phyloP scores from a whole-genome alignment of 2,329 filamentous ascomycete species.

The Penicillium psychrosexuale region DNA sequence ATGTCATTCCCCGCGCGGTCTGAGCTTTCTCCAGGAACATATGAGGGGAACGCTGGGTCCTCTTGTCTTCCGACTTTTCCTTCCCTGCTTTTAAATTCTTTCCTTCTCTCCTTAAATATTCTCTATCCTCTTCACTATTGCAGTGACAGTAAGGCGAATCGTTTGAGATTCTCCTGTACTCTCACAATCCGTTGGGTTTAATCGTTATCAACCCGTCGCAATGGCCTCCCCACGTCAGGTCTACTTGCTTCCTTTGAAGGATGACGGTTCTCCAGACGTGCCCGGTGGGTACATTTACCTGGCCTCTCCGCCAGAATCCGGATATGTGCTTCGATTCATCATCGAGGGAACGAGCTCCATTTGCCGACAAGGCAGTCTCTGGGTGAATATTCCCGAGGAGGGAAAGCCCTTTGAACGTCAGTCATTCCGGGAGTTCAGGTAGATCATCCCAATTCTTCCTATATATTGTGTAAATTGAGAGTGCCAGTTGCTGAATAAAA shows the following conservation, averaged over 20 bases:
- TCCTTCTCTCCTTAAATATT: neutral
- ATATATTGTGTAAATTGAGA: conserved; percentile 1
- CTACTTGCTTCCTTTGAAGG: conserved; percentile 85
- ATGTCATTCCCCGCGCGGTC: conserved; percentile 11
- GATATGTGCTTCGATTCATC: conserved; percentile 78
- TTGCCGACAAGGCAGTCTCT: conserved; percentile 88
- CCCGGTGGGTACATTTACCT: conserved; percentile 89
- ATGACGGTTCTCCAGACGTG: conserved; percentile 87
- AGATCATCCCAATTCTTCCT: conserved; percentile 32
- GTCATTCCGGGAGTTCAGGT: conserved; percentile 87
- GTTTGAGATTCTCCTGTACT: conserved; percentile 1
- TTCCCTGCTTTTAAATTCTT: conserved; percentile 4
- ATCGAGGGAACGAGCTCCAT: conserved; percentile 95
- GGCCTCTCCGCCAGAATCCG: conserved; percentile 68
- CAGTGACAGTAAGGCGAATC: conserved; percentile 6
- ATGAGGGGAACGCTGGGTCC: conserved; percentile 9
- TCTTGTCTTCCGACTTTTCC: neutral
- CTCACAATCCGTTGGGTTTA: neutral
- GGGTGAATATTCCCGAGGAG: conserved; percentile 87
- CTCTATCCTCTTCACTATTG: neutral
- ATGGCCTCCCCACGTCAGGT: conserved; percentile 51
- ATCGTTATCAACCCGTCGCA: conserved; percentile 6
- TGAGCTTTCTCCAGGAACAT: conserved; percentile 12
- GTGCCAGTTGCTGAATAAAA: conserved; percentile 18
- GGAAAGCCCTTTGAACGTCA: conserved; percentile 73